A percentile compares a stretch with the other conserved stretches of the same genome.
phyloP scores from a whole-genome alignment of 2,329 filamentous ascomycete species.

The Pseudopyricularia javanii region DNA sequence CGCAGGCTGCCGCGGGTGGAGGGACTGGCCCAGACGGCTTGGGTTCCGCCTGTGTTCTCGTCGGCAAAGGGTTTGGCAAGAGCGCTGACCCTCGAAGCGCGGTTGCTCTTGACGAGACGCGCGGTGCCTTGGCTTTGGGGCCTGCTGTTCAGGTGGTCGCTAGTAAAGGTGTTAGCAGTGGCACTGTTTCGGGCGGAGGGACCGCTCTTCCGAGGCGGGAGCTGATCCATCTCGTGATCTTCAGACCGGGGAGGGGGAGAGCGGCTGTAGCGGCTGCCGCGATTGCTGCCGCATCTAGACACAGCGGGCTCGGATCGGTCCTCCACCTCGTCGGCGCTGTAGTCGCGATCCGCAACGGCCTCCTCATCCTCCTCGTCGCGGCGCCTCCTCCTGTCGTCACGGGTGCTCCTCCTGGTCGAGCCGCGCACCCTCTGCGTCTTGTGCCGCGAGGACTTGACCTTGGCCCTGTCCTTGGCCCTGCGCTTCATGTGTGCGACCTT shows the following conservation, averaged over 20 bases:
- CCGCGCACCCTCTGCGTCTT: not conserved
- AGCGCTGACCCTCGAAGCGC: too few species aligned
- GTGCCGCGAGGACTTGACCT: slow-evolving; percentile 7
- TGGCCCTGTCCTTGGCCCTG: not conserved
- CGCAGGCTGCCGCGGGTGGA: not conserved
- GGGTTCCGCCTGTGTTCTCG: not conserved
- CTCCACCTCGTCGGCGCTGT: not conserved
- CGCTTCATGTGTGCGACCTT: not conserved
- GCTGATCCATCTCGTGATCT: not conserved
- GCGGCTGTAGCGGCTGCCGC: not conserved
- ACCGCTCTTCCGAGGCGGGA: not conserved
- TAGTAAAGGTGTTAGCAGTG: not conserved
- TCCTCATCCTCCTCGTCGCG: not conserved
- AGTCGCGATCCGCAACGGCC: too few species aligned
- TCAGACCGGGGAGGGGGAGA: not conserved
- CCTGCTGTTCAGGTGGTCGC: too few species aligned
- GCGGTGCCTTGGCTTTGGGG: too few species aligned
- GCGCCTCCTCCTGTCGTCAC: not conserved
- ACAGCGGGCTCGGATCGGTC: not conserved
- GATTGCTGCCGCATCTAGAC: too few species aligned
- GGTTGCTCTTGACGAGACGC: too few species aligned
- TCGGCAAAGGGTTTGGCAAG: too few species aligned
- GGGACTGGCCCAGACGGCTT: not conserved
- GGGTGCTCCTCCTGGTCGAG: not conserved
- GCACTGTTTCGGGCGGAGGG: not conserved